Percentiles rank a stretch among this genome's conserved stretches.
Evolutionary conservation across 75 land plant genomes (phyloP).

Genomic region (Isoetes taiwanensis): DNA sequence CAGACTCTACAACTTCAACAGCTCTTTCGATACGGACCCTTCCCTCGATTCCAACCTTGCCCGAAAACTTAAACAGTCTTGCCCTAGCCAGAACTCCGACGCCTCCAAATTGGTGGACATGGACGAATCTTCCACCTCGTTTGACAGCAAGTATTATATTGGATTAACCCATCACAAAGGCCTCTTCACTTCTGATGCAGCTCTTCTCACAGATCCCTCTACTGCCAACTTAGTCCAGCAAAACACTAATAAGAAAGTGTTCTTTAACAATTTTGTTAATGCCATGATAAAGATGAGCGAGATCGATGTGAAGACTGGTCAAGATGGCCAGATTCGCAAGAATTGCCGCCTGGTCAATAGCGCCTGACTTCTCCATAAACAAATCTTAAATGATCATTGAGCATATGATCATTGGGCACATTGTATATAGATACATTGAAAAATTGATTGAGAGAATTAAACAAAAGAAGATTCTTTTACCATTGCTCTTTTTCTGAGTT

Average conservation of each 20-base stretch:
- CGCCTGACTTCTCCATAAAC: too few relatives aligned
- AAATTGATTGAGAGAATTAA: too few relatives aligned
- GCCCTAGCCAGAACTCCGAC: too few relatives aligned
- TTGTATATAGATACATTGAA: too few relatives aligned
- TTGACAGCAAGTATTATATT: too few relatives aligned
- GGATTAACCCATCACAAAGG: neutral
- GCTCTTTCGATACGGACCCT: neutral
- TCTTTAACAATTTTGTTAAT: neutral
- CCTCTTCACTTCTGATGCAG: neutral
- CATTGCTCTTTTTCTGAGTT: too few relatives aligned
- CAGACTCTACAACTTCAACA: neutral
- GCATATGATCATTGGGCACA: too few relatives aligned
- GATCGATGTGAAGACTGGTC: constrained; percentile 36
- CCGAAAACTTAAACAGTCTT: neutral
- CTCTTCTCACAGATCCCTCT: neutral
- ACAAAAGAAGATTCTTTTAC: too few relatives aligned
- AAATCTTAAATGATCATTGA: too few relatives aligned
- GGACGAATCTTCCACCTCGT: too few relatives aligned
- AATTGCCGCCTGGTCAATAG: constrained; percentile 46
- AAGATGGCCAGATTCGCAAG: constrained; percentile 56
- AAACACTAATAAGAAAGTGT: neutral
- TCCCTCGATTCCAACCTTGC: neutral
- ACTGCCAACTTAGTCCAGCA: neutral
- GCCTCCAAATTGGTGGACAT: too few relatives aligned
- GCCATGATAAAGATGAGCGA: constrained; percentile 37